Evolutionary conservation across 2,329 filamentous ascomycete species (phyloP).

Genomic region (Cercospora sp.): DNA sequence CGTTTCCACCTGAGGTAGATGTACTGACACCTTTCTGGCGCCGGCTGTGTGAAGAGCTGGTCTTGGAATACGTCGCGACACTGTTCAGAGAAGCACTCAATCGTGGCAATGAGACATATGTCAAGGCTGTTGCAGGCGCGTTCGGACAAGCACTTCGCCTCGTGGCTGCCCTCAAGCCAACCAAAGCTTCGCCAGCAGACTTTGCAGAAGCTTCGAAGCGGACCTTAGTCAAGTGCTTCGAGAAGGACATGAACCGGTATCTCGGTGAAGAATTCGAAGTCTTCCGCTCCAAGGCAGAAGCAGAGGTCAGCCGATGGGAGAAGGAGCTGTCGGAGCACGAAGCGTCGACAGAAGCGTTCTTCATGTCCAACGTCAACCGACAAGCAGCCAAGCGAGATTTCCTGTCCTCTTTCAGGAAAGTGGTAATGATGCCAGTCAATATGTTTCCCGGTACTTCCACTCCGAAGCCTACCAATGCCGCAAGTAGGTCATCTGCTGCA

Average conservation of each 20-base stretch:
- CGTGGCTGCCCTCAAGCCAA: slow-evolving; percentile 67
- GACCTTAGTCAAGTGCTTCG: slow-evolving; percentile 73
- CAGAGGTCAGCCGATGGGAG: slow-evolving; percentile 82
- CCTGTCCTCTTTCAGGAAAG: slow-evolving; percentile 93
- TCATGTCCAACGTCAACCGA: slow-evolving; percentile 92
- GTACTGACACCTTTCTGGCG: slow-evolving; percentile 79
- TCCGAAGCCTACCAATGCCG: slow-evolving; percentile 39
- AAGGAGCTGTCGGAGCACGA: slow-evolving; percentile 89
- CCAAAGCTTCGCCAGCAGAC: slow-evolving; percentile 61
- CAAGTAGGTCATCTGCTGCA: slow-evolving; percentile 20
- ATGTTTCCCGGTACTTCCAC: slow-evolving; percentile 63
- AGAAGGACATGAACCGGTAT: slow-evolving; percentile 91
- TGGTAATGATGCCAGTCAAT: slow-evolving; percentile 98
- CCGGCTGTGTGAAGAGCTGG: slow-evolving; percentile 75
- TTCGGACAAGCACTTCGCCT: slow-evolving; percentile 86
- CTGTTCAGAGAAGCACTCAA: slow-evolving; percentile 86
- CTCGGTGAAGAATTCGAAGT: slow-evolving; percentile 86
- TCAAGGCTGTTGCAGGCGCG: slow-evolving; percentile 81
- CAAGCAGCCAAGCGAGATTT: slow-evolving; percentile 97
- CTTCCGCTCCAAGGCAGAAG: slow-evolving; percentile 75
- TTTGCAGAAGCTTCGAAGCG: slow-evolving; percentile 66
- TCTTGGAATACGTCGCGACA: slow-evolving; percentile 81
- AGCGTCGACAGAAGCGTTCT: slow-evolving; percentile 85
- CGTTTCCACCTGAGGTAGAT: slow-evolving; percentile 70
- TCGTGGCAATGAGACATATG: slow-evolving; percentile 71